phyloP scores from a whole-genome alignment of 306 rosid genomes.

The Malus sieversii region DNA sequence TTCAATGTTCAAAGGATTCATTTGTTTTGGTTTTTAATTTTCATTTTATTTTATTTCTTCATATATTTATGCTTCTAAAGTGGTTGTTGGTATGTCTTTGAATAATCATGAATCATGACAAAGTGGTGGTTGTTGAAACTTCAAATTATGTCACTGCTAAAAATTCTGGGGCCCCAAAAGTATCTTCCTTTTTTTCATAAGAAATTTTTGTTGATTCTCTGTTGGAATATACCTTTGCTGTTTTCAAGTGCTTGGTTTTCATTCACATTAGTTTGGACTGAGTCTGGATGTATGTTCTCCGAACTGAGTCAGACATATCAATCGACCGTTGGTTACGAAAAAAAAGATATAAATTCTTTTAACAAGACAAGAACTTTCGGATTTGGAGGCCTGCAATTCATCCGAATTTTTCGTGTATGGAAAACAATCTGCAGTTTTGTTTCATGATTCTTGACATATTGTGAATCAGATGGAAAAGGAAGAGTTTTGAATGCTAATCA shows the following conservation, averaged over 20 bases:
- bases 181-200: not conserved
- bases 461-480: not conserved
- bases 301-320: not conserved
- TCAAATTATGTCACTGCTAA: not conserved
- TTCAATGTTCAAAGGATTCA: not conserved
- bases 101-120: not conserved
- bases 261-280: not conserved
- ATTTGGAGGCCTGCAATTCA: conserved; percentile 1
- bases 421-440: not conserved
- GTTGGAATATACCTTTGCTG: not conserved
- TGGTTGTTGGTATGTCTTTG: not conserved
- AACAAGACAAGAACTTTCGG: not conserved
- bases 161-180: not conserved
- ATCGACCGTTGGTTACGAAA: not conserved
- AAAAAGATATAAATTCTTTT: not conserved
- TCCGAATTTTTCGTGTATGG: not conserved
- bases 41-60: not conserved
- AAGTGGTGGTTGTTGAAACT: not conserved
- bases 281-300: not conserved
- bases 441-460: not conserved
- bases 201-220: not conserved
- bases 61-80: not conserved
- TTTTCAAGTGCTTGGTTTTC: not conserved
- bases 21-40: not conserved
- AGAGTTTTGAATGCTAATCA: not conserved